A percentile compares a stretch with the other conserved stretches of the same genome.
Evolutionary conservation across 306 rosid species (phyloP).

Genomic region (Alnus glutinosa): DNA sequence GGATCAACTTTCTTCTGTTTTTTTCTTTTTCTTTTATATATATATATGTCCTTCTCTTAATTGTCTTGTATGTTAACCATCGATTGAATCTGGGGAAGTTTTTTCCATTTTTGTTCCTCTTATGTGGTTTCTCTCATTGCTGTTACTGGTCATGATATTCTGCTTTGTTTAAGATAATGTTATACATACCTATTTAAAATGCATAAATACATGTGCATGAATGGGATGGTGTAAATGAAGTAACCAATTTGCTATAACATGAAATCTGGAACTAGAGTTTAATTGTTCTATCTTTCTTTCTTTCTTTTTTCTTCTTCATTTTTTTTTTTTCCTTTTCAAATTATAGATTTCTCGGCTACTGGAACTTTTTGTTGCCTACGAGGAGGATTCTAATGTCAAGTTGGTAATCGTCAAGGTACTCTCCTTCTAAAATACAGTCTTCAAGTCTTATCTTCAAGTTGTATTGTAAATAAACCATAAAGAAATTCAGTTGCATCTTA

Average conservation of each 20-base stretch:
- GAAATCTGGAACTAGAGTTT: background rate
- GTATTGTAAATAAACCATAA: background rate
- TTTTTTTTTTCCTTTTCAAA: background rate
- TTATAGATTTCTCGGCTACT: slow-evolving; percentile 61
- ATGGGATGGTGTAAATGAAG: background rate
- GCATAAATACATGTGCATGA: background rate
- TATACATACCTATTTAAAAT: background rate
- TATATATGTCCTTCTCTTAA: background rate
- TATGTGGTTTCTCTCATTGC: background rate
- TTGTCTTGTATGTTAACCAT: background rate
- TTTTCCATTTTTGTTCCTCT: background rate
- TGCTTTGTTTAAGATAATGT: background rate
- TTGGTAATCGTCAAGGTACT: slow-evolving; percentile 73
- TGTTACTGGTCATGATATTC: background rate
- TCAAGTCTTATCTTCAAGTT: background rate
- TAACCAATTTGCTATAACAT: background rate
- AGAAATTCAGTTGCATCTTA: background rate
- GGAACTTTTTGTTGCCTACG: slow-evolving; percentile 57
- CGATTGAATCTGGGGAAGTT: background rate
- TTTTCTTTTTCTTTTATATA: too few species aligned
- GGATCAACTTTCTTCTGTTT: background rate
- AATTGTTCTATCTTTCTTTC: background rate
- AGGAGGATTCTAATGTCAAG: slow-evolving; percentile 61
- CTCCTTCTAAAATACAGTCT: slow-evolving; percentile 8
- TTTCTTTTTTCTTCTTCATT: background rate